Percentiles rank a stretch among this genome's conserved stretches.
Evolutionary conservation across 495 filamentous ascomycete genomes (phyloP).

Genomic region (Penicillium coprophilum): DNA sequence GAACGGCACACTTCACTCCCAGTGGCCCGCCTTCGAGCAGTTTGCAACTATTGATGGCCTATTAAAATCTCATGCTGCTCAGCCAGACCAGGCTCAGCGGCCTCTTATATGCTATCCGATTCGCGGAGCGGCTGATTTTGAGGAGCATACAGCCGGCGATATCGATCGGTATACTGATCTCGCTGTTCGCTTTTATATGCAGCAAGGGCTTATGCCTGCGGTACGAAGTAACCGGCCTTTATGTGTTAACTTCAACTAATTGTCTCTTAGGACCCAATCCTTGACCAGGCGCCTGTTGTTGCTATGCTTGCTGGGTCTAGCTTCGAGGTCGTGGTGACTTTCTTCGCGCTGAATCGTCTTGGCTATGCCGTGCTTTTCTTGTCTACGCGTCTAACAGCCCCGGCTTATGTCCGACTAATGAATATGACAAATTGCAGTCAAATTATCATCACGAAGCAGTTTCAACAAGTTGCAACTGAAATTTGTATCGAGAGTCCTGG

Average conservation of each 20-base stretch:
- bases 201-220: conserved; percentile 22
- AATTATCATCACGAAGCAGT: conserved; percentile 30
- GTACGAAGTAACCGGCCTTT: conserved; percentile 2
- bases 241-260: not conserved
- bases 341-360: conserved; percentile 55
- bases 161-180: conserved; percentile 30
- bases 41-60: conserved; percentile 30
- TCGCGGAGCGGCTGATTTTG: conserved; percentile 24
- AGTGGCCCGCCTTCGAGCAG: conserved; percentile 23
- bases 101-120: conserved; percentile 30
- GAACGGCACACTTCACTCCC: conserved; percentile 29
- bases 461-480: conserved; percentile 17
- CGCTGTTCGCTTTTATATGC: conserved; percentile 26
- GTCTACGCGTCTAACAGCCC: conserved; percentile 53
- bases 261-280: conserved; percentile 14
- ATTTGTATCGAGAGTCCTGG: conserved; percentile 19
- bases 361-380: conserved; percentile 56
- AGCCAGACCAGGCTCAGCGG: conserved; percentile 17
- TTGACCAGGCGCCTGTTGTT: conserved; percentile 38
- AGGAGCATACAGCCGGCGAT: conserved; percentile 28
- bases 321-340: conserved; percentile 53
- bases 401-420: conserved; percentile 51
- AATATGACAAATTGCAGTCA: conserved; percentile 42
- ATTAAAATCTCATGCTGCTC: conserved; percentile 25
- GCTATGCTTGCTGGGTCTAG: conserved; percentile 53